phyloP scores from a whole-genome alignment of 2,329 filamentous ascomycete species.

The Calonectria henricotiae region DNA sequence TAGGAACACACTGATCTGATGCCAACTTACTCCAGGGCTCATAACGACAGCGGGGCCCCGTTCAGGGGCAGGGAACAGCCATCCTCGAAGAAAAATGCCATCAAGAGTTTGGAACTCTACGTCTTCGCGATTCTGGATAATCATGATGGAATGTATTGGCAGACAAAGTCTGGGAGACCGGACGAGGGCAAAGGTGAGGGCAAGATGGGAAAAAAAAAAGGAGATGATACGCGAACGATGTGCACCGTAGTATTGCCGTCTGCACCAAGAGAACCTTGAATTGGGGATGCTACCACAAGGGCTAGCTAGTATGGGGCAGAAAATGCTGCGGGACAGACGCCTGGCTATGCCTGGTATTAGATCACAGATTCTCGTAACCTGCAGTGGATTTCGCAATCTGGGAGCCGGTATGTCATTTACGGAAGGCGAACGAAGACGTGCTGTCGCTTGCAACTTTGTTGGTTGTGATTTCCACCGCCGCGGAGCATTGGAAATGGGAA shows the following conservation, averaged over 20 bases:
- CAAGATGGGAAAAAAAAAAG: neutral
- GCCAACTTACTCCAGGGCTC: conserved; percentile 50
- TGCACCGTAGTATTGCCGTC: neutral
- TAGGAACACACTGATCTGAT: neutral
- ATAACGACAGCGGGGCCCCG: conserved; percentile 53
- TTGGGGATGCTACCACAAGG: neutral
- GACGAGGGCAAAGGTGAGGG: neutral
- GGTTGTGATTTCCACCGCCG: conserved; percentile 25
- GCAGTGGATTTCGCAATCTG: conserved; percentile 7
- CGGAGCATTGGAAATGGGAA: conserved; percentile 23
- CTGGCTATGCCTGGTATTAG: neutral
- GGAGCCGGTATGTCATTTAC: conserved; percentile 14
- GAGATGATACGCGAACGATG: conserved; percentile 5
- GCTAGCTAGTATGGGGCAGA: neutral
- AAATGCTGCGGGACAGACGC: conserved; percentile 4
- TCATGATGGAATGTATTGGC: conserved; percentile 23
- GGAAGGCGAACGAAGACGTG: neutral
- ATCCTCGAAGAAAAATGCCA: conserved; percentile 59
- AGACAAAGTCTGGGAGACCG: neutral
- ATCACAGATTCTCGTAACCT: neutral
- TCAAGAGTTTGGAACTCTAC: conserved; percentile 62
- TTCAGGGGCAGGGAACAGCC: conserved; percentile 55
- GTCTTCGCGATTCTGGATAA: conserved; percentile 42
- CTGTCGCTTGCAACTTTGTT: conserved; percentile 17
- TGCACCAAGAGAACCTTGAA: conserved; percentile 10